Conservation (phyloP, 257 asterid species). For the Nicotiana paniculata region DNA sequence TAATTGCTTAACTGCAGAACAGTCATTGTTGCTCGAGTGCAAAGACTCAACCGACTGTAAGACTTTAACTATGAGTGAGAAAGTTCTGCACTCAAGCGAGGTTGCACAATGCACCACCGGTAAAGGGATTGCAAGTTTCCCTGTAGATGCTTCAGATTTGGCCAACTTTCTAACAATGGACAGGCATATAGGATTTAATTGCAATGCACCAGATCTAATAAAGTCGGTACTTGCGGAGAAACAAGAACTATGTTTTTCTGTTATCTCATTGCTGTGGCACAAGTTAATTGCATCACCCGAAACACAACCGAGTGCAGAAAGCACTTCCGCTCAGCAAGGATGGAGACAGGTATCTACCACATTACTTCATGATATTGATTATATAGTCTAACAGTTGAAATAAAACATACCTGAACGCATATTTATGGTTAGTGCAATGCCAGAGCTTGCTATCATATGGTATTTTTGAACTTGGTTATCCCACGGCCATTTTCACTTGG, state of each 20-base stretch:
- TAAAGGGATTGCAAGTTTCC: conserved; percentile 56
- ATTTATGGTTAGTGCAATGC: neutral
- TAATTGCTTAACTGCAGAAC: conserved; percentile 40
- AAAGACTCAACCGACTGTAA: conserved; percentile 36
- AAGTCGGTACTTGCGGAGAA: conserved; percentile 76
- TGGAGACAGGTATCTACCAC: conserved; percentile 84
- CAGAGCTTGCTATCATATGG: neutral
- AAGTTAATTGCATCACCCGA: conserved; percentile 93
- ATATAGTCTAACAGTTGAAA: neutral
- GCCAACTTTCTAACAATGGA: conserved; percentile 93
- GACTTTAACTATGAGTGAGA: conserved; percentile 28
- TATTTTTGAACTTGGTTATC: neutral
- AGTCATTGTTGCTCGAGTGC: conserved; percentile 36
- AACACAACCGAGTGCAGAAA: conserved; percentile 83
- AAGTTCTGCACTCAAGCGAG: conserved; percentile 27
- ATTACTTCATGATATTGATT: conserved; percentile 1
- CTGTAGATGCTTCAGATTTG: conserved; percentile 85
- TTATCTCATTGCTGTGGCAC: conserved; percentile 97
- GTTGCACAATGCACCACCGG: conserved; percentile 37
- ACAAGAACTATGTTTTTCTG: conserved; percentile 90
- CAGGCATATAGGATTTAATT: conserved; percentile 79
- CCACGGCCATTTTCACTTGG: neutral
- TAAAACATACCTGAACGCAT: neutral
- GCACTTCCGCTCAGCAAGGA: conserved; percentile 99
- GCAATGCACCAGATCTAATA: conserved; percentile 72